Evolutionary conservation across 2,329 filamentous ascomycete genomes (phyloP).

Genomic region (Talaromyces sp.): DNA sequence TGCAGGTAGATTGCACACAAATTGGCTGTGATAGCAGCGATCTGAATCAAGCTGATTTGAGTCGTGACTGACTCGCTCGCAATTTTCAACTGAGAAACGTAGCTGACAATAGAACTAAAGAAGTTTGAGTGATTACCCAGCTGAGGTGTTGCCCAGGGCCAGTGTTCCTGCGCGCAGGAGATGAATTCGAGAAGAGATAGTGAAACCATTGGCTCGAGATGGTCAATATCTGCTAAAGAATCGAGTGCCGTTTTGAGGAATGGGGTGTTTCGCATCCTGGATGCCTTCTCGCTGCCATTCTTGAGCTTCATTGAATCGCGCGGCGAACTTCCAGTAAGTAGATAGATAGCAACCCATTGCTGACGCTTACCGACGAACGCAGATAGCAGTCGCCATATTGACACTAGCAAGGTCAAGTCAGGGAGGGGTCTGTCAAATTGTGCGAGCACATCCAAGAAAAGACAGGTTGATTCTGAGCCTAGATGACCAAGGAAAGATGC

Average conservation of each 20-base stretch:
- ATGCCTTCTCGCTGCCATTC: slow-evolving; percentile 47
- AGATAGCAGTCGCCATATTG: slow-evolving; percentile 82
- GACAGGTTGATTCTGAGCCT: slow-evolving; percentile 74
- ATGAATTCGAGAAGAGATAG: slow-evolving; percentile 82
- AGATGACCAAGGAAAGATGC: slow-evolving; percentile 92
- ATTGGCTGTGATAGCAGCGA: slow-evolving; percentile 81
- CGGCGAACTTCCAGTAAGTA: slow-evolving; percentile 83
- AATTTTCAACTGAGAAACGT: slow-evolving; percentile 60
- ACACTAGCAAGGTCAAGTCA: slow-evolving; percentile 61
- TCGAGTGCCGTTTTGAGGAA: slow-evolving; percentile 72
- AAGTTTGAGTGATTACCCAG: slow-evolving; percentile 71
- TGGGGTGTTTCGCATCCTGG: slow-evolving; percentile 55
- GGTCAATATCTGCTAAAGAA: slow-evolving; percentile 63
- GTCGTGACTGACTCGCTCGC: slow-evolving; percentile 47
- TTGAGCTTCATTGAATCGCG: slow-evolving; percentile 62
- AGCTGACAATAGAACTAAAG: slow-evolving; percentile 67
- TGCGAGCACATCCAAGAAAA: slow-evolving; percentile 75
- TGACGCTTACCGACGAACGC: slow-evolving; percentile 84
- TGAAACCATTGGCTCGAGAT: slow-evolving; percentile 62
- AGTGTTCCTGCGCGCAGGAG: slow-evolving; percentile 83
- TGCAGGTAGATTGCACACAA: slow-evolving; percentile 90
- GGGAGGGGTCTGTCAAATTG: slow-evolving; percentile 72
- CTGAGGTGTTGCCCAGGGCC: slow-evolving; percentile 88
- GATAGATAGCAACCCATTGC: slow-evolving; percentile 91
- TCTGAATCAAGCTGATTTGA: slow-evolving; percentile 60